A percentile compares a stretch with the other conserved stretches of the same genome.
These are phyloP conservation scores for Knoxia roxburghii DNA, from an alignment of 257 asterid genomes.

Conservation along the genomic window DNA sequence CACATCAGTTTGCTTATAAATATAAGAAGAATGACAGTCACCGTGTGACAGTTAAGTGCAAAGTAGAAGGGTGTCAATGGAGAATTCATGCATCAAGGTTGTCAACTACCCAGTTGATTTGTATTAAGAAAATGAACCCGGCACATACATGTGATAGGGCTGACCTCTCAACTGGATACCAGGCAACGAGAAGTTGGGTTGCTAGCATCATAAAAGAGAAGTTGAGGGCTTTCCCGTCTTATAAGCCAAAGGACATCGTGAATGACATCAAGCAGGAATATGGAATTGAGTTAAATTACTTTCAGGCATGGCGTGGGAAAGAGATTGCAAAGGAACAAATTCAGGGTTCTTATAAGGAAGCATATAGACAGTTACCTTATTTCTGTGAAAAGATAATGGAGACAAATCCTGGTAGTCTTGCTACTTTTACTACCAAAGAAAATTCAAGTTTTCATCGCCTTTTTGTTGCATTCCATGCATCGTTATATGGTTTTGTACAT, in stretches of 20 bases:
- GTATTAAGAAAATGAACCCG: slow-evolving; percentile 91
- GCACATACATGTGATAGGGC: slow-evolving; percentile 94
- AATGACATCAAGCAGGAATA: slow-evolving; percentile 85
- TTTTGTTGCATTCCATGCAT: slow-evolving; percentile 83
- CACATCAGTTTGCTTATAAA: slow-evolving; percentile 85
- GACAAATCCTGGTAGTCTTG: slow-evolving; percentile 91
- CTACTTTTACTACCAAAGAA: slow-evolving; percentile 87
- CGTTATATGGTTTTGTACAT: slow-evolving; percentile 75
- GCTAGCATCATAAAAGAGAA: slow-evolving; percentile 98
- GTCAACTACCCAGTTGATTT: slow-evolving; percentile 90
- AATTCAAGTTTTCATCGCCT: slow-evolving; percentile 96
- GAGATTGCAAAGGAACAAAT: slow-evolving; percentile 99
- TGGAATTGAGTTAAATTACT: slow-evolving; percentile 90
- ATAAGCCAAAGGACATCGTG: slow-evolving; percentile 96
- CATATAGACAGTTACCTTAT: slow-evolving; percentile 78
- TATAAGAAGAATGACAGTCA: slow-evolving; percentile 98
- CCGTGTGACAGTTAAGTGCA: slow-evolving; percentile 97
- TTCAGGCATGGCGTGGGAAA: slow-evolving; percentile 99
- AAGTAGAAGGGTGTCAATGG: slow-evolving; percentile 96
- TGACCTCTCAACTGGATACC: slow-evolving; percentile 53
- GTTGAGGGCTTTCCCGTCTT: slow-evolving; percentile 69
- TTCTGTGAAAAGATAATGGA: slow-evolving; percentile 90
- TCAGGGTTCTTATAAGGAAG: slow-evolving; percentile 97
- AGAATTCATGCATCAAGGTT: slow-evolving; percentile 95
- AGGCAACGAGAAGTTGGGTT: slow-evolving; percentile 98